Percentiles rank a stretch among this genome's conserved stretches.
These are phyloP conservation scores for Rubia tinctorum DNA, from an alignment of 305 asterid species.

Conservation along the genomic window DNA sequence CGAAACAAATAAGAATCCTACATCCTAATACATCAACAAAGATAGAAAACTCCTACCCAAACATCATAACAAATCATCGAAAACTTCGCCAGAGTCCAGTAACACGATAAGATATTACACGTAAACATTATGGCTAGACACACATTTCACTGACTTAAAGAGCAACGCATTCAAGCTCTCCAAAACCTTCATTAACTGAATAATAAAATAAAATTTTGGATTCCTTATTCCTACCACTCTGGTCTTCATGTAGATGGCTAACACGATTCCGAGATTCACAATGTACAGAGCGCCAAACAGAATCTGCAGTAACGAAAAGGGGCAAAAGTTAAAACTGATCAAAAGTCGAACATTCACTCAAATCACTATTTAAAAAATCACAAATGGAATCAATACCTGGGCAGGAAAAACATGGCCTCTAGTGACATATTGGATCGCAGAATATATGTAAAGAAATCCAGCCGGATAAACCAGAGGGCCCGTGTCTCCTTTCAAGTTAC, in stretches of 20 bases:
- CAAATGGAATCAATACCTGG: constrained; percentile 48
- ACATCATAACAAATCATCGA: not conserved
- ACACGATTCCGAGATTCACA: constrained; percentile 74
- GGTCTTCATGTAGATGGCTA: constrained; percentile 75
- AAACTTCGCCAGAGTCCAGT: not conserved
- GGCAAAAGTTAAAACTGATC: constrained; percentile 14
- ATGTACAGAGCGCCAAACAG: constrained; percentile 77
- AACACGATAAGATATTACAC: not conserved
- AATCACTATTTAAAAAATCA: not conserved
- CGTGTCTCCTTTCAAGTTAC: constrained; percentile 86
- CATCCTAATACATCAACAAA: not conserved
- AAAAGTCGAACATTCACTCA: not conserved
- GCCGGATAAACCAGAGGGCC: constrained; percentile 98
- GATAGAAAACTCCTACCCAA: not conserved
- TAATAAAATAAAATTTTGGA: not conserved
- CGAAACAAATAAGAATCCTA: not conserved
- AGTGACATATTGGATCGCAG: constrained; percentile 73
- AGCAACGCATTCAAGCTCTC: not conserved
- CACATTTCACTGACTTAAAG: not conserved
- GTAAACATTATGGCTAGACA: not conserved
- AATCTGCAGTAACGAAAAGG: constrained; percentile 50
- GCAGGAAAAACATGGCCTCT: constrained; percentile 80
- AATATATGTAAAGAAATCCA: constrained; percentile 87
- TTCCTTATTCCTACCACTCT: constrained; percentile 57
- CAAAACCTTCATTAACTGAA: not conserved